Percentiles rank a stretch among this genome's conserved stretches.
Conservation (phyloP, 2,329 filamentous ascomycete species). For the Exophiala aquamarina region DNA sequence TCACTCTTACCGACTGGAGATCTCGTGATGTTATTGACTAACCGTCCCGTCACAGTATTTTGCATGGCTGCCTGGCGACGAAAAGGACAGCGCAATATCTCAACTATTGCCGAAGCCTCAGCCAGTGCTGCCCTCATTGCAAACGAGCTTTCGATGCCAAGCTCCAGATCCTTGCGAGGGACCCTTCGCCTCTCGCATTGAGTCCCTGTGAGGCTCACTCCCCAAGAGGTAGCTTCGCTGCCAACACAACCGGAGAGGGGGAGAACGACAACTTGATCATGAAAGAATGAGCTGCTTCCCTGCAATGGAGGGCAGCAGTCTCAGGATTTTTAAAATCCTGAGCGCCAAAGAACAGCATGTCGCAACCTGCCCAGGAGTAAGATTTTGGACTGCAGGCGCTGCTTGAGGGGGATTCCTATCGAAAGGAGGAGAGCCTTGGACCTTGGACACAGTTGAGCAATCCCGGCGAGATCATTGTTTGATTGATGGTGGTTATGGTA, state of each 20-base stretch:
- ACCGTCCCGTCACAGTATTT: slow-evolving; percentile 4
- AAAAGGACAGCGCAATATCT: slow-evolving; percentile 7
- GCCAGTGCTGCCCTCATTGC: slow-evolving; percentile 14
- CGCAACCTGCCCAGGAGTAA: too few relatives aligned
- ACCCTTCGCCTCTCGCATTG: not conserved
- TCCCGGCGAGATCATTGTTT: too few relatives aligned
- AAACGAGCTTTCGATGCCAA: not conserved
- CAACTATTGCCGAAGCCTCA: slow-evolving; percentile 15
- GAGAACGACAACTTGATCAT: slow-evolving; percentile 16
- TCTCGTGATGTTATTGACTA: not conserved
- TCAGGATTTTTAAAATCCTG: not conserved
- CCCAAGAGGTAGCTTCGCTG: slow-evolving; percentile 11
- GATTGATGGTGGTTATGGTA: too few relatives aligned
- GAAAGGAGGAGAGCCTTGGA: too few relatives aligned
- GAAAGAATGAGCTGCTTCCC: not conserved
- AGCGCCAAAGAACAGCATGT: too few relatives aligned
- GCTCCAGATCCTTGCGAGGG: slow-evolving; percentile 1
- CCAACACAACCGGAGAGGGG: slow-evolving; percentile 13
- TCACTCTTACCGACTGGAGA: not conserved
- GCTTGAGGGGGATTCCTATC: too few relatives aligned
- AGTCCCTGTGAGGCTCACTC: slow-evolving; percentile 4
- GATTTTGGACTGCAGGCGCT: too few relatives aligned
- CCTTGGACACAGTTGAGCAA: too few relatives aligned
- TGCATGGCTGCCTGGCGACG: slow-evolving; percentile 13
- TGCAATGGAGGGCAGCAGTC: not conserved